Base-by-base conservation (phyloP, 2,329 filamentous ascomycete genomes). In the Diaporthe velutina region DNA sequence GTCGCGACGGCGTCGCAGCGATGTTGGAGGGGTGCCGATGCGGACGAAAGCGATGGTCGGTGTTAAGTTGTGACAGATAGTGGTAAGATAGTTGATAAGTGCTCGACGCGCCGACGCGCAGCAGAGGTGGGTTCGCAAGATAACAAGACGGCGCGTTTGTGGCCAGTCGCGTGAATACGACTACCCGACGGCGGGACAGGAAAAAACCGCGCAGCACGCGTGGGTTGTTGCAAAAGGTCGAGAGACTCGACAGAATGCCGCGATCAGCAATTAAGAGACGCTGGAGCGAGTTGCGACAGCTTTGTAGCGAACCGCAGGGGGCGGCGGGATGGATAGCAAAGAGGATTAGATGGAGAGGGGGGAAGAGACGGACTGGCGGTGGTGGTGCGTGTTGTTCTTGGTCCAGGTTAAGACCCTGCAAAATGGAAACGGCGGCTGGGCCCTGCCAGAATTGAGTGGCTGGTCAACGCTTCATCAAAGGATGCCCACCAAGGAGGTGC, bases 1-100 rank as follows among this genome's bases (percentile, higher is more conserved):
- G 82, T 86, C 52, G 75, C 73, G 68, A 74, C 73, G 70, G 70
- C 54, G 75, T 71, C 73, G 73, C 73, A 55, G 55, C 61, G 57
- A 40, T 13, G 15, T 55, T 57, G 55, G n/a, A 50, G 54, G 58
- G 45, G 52, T 13, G 28, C 48, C 64, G 48, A 55, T 15, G 22
- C 22, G 50, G 60, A 38, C 33, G 17, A 48, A 60, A 45, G 61
- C 50, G 40, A 15, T 50, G 22, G 9, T n/a, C 10, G 42, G 33
- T 28, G 60, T 15, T 40, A 55, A 70, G n/a, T 60, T 30, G 64
- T 40, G n/a, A 68, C 4, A 54, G 15, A 61, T 42, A 45, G 13
- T n/a, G 25, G 40, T 58, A 52, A 19, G 45, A 4, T 38, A 22
- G 22, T 71, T 52, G 73, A 73, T 73, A 58, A 30, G 25, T 64